Evolutionary conservation across 2,329 filamentous ascomycete genomes (phyloP), one percentile per base, ranked within the genome.

Genomic region (Pseudogymnoascus pannorum): DNA sequence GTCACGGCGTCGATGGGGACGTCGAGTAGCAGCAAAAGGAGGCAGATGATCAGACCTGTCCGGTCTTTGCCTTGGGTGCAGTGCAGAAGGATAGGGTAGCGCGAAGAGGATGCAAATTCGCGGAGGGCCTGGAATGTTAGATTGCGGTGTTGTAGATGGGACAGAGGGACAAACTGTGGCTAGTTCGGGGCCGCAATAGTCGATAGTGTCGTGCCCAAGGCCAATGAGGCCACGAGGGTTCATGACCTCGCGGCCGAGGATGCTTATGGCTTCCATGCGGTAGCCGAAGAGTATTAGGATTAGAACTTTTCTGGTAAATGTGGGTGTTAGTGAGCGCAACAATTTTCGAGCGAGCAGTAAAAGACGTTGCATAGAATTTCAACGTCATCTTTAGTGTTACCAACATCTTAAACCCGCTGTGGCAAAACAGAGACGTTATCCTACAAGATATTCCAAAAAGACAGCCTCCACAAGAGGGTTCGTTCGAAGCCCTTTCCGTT

Each of bases 61-160:
- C 92, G 83, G 70, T 96, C 92, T 72, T 96, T 96, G 62, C 92
- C 92, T 69, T 95, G 91, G 0, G 91, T 94, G 73, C 92, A 96
- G 73, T 96, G 91, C 2, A 94, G 76, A 6, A 96, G 71, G 1
- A 86, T 73, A 0, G 91, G 91, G 65, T 86, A 84, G 14, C 78
- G 78, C 0, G 72, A 67, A 2, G 76, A 71, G 1, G 78, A 71
- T 8, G 78, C 74, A 22, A 84, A 72, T 5, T 82, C 72, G 6
- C 76, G 73, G 36, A 86, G 80, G 26, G 81, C 75, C 68, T 78
- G 58, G 58, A 35, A 64, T 33, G 31, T 22, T 18, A 42, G 40
- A 42, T 63, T 33, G 16, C 0, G 9, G n/a, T 31, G 8, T 1
- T 20, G 18, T 36, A 31, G 48, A 2, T 22, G n/a, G 59, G 51